Evolutionary conservation across 2,329 filamentous ascomycete species (phyloP).

Genomic region (Bipolaris oryzae): DNA sequence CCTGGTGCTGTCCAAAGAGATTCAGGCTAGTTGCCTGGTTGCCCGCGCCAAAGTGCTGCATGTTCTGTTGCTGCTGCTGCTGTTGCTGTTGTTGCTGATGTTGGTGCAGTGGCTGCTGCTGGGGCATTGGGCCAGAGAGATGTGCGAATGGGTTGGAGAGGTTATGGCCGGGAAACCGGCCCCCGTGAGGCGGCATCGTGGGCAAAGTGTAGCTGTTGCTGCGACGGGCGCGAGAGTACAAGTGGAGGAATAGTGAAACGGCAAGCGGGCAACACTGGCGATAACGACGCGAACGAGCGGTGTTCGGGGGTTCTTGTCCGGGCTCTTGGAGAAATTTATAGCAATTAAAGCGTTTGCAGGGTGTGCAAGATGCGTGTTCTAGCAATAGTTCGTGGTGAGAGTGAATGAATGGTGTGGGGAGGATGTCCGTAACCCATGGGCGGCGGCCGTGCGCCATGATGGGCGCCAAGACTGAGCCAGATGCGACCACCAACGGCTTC

Average conservation of each 20-base stretch:
- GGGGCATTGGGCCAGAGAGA: constrained; percentile 52
- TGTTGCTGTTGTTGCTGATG: constrained; percentile 55
- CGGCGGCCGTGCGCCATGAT: constrained; percentile 17
- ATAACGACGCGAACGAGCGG: neutral
- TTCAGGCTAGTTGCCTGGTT: constrained; percentile 67
- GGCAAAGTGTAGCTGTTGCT: constrained; percentile 26
- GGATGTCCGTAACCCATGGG: constrained; percentile 1
- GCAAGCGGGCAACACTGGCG: neutral
- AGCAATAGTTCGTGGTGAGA: constrained; percentile 3
- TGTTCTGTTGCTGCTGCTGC: constrained; percentile 60
- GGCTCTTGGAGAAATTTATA: too few relatives aligned
- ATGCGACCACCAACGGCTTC: constrained; percentile 20
- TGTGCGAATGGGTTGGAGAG: constrained; percentile 65
- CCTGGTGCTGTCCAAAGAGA: constrained; percentile 53
- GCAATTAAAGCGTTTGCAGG: neutral
- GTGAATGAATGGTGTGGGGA: constrained; percentile 13
- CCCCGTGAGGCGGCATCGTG: constrained; percentile 64
- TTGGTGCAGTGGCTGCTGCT: constrained; percentile 51
- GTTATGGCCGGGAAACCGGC: constrained; percentile 64
- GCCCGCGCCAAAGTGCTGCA: constrained; percentile 68
- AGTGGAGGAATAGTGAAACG: neutral
- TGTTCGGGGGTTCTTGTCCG: too few relatives aligned
- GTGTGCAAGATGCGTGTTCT: neutral
- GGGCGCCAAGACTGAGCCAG: constrained; percentile 20
- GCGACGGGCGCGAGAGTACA: constrained; percentile 17